Evolutionary conservation across 2,329 filamentous ascomycete genomes (phyloP).

Genomic region (Paracoccidioides brasiliensis): DNA sequence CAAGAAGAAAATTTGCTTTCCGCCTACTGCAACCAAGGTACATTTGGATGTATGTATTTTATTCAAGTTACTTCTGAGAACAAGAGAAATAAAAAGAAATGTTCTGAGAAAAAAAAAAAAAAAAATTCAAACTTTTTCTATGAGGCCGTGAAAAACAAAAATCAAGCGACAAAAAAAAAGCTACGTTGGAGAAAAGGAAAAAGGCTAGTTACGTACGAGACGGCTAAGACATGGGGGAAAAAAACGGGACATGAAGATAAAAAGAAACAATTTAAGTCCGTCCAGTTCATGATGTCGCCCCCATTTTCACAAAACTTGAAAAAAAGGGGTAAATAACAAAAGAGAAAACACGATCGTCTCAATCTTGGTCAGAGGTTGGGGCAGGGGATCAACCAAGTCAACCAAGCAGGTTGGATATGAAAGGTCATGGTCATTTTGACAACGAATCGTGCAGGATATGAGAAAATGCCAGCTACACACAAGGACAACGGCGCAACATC

Average conservation of each 20-base stretch:
- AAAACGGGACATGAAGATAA: not conserved
- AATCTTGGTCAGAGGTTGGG: not conserved
- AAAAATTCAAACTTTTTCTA: not conserved
- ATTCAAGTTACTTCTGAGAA: not conserved
- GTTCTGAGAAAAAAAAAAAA: not conserved
- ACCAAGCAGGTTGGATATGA: not conserved
- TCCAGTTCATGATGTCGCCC: not conserved
- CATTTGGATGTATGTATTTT: not conserved
- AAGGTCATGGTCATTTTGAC: not conserved
- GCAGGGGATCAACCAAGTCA: not conserved
- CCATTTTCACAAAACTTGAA: not conserved
- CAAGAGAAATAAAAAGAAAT: not conserved
- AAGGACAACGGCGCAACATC: not conserved
- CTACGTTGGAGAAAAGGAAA: too few relatives aligned
- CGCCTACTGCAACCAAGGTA: not conserved
- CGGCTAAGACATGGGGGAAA: not conserved
- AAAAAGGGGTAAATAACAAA: slow-evolving; percentile 1
- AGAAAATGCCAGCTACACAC: not conserved
- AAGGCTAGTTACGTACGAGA: too few relatives aligned
- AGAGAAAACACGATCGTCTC: not conserved
- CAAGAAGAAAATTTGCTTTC: too few relatives aligned
- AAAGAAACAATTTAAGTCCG: not conserved
- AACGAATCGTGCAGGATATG: not conserved
- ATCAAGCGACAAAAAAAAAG: not conserved
- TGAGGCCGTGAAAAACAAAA: not conserved